phyloP scores from a whole-genome alignment of 2,329 filamentous ascomycete species.

The Sarocladium kiliense region DNA sequence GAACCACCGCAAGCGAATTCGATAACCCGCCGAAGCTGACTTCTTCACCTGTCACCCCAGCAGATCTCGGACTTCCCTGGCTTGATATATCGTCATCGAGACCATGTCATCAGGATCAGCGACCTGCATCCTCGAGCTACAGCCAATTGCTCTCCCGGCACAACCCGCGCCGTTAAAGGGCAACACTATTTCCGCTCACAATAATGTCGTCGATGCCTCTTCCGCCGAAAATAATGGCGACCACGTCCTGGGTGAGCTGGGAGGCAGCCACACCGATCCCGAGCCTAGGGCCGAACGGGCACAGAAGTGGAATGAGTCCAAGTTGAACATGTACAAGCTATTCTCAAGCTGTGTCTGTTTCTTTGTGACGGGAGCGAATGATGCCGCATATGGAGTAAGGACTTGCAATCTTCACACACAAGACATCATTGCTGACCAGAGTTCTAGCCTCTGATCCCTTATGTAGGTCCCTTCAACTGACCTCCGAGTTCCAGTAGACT shows the following conservation, averaged over 20 bases:
- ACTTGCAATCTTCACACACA: too few relatives aligned
- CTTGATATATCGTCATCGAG: not conserved
- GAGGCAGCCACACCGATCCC: not conserved
- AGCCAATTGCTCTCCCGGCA: not conserved
- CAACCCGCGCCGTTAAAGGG: not conserved
- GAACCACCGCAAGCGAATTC: too few relatives aligned
- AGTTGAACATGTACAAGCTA: constrained; percentile 41
- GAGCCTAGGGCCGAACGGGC: not conserved
- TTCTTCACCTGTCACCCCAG: too few relatives aligned
- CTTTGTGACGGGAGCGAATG: constrained; percentile 52
- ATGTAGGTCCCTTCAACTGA: constrained; percentile 31
- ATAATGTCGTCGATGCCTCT: not conserved
- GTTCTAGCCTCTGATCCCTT: constrained; percentile 42
- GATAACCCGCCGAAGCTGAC: too few relatives aligned
- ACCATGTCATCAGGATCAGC: not conserved
- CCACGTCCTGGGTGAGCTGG: not conserved
- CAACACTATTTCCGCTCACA: not conserved
- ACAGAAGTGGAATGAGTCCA: constrained; percentile 45
- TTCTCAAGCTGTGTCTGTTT: constrained; percentile 53
- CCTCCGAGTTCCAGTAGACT: constrained; percentile 25
- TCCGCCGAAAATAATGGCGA: not conserved
- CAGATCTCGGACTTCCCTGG: too few relatives aligned
- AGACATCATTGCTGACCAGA: not conserved
- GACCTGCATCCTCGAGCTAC: not conserved
- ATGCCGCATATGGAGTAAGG: constrained; percentile 53